Base-by-base conservation (phyloP, 208 protist species). In the Acanthamoeba healyi region DNA sequence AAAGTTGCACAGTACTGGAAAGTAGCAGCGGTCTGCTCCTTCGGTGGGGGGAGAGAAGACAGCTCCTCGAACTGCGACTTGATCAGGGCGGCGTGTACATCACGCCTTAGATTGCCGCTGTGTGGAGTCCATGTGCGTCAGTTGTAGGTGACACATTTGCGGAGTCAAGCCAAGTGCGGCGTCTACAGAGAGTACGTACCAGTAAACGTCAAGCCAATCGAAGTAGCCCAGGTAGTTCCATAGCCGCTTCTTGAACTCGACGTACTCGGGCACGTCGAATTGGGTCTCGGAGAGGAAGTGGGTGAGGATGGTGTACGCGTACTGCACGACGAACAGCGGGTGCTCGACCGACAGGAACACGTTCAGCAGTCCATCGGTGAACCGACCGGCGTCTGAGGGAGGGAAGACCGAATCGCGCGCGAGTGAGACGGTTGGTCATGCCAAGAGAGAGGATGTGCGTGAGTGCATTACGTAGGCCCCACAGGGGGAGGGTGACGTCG, bases 321-420 rank as follows among this genome's bases (percentile, higher is more conserved):
- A 84, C 44, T 84, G 74, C 38, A 84, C 74, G 74, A 84, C 36
- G 74, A 84, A 84, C 0, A 84, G 44, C 38, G 74, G 74, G 34
- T 84, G 74, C 74, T 84, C 74, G n/a, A 84, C 74, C 22, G 74
- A 84, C 29, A 84, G 42, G 46, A 84, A 84, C n/a, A 84, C 42
- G 46, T 84, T 84, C 5, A 26, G 15, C 44, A 84, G 44, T 15
- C 74, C 74, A 29, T 84, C 74, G 32, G 74, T 84, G n/a, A 84
- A 84, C 0, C 74, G 74, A 1, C 74, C 74, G 6, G 74, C 74
- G 42, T 84, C 74, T 84, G 74, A n/a, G n/a, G n/a, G n/a, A n/a
- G n/a, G n/a, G n/a, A n/a, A n/a, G n/a, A n/a, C n/a, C n/a, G n/a
- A n/a, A n/a, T n/a, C n/a, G n/a, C n/a, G n/a, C n/a, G n/a, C n/a